phyloP scores from a whole-genome alignment of 495 filamentous ascomycete genomes.

The Penicillium crystallinum region DNA sequence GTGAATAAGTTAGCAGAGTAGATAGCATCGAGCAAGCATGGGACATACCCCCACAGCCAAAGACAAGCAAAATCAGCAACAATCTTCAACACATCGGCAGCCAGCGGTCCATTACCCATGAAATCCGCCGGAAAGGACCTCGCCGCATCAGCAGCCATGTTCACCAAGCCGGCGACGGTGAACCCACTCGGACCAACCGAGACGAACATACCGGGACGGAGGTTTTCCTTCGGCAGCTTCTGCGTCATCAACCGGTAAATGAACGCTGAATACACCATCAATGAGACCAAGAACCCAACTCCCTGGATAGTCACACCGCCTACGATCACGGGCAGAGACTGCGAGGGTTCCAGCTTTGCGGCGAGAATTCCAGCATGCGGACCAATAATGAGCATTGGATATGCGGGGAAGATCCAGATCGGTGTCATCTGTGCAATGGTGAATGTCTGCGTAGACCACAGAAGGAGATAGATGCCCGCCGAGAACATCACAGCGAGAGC shows the following conservation, averaged over 20 bases:
- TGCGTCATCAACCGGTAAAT: conserved; percentile 89
- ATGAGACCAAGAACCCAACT: conserved; percentile 75
- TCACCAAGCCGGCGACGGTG: conserved; percentile 64
- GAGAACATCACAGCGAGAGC: conserved; percentile 57
- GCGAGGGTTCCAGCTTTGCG: conserved; percentile 37
- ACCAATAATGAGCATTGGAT: conserved; percentile 75
- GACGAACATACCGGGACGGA: conserved; percentile 81
- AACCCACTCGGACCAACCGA: conserved; percentile 76
- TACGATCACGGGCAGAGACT: conserved; percentile 59
- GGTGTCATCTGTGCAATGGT: conserved; percentile 86
- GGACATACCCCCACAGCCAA: conserved; percentile 71
- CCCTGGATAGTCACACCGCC: conserved; percentile 72
- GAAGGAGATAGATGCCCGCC: conserved; percentile 65
- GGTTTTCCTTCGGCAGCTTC: conserved; percentile 71
- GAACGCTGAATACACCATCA: conserved; percentile 84
- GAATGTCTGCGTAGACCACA: conserved; percentile 71
- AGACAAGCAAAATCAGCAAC: conserved; percentile 57
- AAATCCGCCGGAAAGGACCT: conserved; percentile 48
- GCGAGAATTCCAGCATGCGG: conserved; percentile 68
- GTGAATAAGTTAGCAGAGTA: conserved; percentile 6
- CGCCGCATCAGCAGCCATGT: conserved; percentile 47
- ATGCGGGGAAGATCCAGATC: conserved; percentile 88
- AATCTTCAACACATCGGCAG: conserved; percentile 51
- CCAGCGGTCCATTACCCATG: conserved; percentile 54
- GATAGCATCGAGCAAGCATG: neutral